A percentile compares a stretch with the other conserved stretches of the same genome.
Conservation (phyloP, 139 green algal genomes). For the Haematococcus lacustris region DNA sequence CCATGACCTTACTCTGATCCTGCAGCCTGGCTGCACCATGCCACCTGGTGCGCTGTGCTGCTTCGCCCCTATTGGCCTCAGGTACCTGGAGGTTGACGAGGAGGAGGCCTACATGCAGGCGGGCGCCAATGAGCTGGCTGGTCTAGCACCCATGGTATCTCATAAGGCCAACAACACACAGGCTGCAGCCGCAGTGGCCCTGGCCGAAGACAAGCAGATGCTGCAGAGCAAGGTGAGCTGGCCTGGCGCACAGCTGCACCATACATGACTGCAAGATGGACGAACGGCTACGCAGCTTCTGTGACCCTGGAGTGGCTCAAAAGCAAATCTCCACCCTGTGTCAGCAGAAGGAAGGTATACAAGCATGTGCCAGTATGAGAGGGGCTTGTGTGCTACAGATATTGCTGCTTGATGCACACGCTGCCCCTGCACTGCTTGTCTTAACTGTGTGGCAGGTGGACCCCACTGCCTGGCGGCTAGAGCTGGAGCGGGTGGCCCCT, state of each 20-base stretch:
- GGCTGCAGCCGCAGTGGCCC: not conserved
- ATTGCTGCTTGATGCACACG: not conserved
- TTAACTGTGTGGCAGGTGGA: too few relatives aligned
- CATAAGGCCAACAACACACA: not conserved
- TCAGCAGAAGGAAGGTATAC: too few relatives aligned
- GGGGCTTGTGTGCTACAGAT: too few relatives aligned
- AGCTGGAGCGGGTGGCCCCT: slow-evolving; percentile 67
- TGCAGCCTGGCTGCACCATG: not conserved
- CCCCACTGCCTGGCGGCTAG: slow-evolving; percentile 53
- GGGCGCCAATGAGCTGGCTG: not conserved
- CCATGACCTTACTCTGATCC: too few relatives aligned
- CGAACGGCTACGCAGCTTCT: too few relatives aligned
- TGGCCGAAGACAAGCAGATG: slow-evolving; percentile 29
- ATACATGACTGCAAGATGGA: not conserved
- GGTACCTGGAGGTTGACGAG: slow-evolving; percentile 26
- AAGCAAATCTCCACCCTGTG: too few relatives aligned
- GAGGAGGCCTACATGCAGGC: slow-evolving; percentile 28
- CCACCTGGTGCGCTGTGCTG: too few relatives aligned
- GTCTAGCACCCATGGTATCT: not conserved
- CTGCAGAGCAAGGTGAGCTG: slow-evolving; percentile 29
- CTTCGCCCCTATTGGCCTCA: not conserved
- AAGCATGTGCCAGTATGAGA: too few relatives aligned
- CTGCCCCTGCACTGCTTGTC: too few relatives aligned
- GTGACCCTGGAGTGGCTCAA: too few relatives aligned
- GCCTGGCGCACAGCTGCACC: not conserved